phyloP scores from a whole-genome alignment of 106 monocot genomes.

The Dioscorea zingiberensis region DNA sequence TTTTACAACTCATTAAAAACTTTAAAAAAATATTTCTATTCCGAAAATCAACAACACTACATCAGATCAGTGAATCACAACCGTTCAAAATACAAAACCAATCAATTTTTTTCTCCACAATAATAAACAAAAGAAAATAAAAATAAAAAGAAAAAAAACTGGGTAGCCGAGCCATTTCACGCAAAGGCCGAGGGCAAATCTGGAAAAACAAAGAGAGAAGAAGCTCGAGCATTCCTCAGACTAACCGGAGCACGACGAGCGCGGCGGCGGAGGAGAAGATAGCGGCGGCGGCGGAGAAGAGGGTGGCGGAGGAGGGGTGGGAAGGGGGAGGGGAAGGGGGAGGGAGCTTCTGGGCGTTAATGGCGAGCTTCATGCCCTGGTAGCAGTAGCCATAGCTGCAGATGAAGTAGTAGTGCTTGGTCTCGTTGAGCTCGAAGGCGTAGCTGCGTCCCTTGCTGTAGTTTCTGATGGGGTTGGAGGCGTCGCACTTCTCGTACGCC shows the following conservation, averaged over 20 bases:
- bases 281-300: constrained; percentile 5
- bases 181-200: not conserved
- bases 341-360: constrained; percentile 34
- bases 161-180: too few relatives aligned
- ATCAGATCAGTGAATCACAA: too few relatives aligned
- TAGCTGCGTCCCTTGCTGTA: constrained; percentile 74
- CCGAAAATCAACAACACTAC: too few relatives aligned
- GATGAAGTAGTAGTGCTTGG: constrained; percentile 61
- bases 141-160: not conserved
- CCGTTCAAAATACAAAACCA: too few relatives aligned
- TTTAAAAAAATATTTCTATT: too few relatives aligned
- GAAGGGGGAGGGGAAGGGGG: constrained; percentile 51
- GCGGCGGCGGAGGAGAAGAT: constrained; percentile 1
- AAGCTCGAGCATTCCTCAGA: constrained; percentile 13
- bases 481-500: constrained; percentile 66
- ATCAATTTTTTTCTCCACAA: too few relatives aligned
- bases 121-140: not conserved
- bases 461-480: constrained; percentile 50
- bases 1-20: too few relatives aligned
- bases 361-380: constrained; percentile 53
- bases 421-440: constrained; percentile 63
- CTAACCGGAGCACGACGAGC: constrained; percentile 16
- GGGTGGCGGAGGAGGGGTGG: not conserved
- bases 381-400: constrained; percentile 71
- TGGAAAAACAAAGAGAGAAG: not conserved